Evolutionary conservation across 257 asterid genomes (phyloP).

Genomic region (Solanum clarkiae): DNA sequence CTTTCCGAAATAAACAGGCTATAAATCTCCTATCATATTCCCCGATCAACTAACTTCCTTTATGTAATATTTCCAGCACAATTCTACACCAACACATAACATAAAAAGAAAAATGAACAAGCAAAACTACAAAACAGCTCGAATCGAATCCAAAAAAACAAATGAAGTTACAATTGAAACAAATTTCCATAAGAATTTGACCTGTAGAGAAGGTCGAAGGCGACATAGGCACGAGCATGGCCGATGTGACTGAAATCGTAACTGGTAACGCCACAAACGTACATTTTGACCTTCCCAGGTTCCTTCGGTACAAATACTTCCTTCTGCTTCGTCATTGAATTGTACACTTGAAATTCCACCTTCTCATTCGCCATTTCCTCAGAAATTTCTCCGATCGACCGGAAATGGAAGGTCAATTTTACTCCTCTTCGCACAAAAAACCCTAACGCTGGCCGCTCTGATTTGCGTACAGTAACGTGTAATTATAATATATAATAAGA

Average conservation of each 20-base stretch:
- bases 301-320: conserved; percentile 45
- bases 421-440: background rate
- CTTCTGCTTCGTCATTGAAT: conserved; percentile 58
- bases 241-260: conserved; percentile 89
- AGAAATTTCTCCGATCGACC: conserved; percentile 2
- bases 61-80: background rate
- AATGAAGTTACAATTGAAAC: background rate
- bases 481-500: background rate
- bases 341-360: conserved; percentile 39
- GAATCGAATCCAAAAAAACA: background rate
- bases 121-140: background rate
- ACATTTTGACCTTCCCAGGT: conserved; percentile 65
- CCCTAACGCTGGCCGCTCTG: background rate
- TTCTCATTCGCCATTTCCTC: background rate
- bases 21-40: background rate
- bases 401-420: background rate
- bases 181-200: background rate
- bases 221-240: conserved; percentile 80
- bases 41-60: background rate
- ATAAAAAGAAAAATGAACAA: background rate
- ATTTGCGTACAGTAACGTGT: background rate
- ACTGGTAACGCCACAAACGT: conserved; percentile 75
- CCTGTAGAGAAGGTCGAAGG: conserved; percentile 81
- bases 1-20: background rate
- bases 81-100: background rate